Conservation (phyloP, 306 rosid genomes). For the Pachyrhizus erosus region DNA sequence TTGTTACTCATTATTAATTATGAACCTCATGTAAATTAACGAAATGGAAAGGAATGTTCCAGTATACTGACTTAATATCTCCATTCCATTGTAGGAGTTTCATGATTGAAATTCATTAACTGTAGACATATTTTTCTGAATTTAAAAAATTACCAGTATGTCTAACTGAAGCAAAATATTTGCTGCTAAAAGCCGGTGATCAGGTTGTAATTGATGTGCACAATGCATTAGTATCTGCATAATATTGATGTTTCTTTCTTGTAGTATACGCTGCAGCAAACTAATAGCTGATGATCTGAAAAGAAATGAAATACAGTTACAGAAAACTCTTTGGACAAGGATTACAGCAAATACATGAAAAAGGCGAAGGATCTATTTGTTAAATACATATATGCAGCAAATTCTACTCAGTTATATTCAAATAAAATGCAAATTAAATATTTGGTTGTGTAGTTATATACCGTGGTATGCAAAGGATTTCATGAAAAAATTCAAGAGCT, state of each 20-base stretch:
- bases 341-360: slow-evolving; percentile 24
- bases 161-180: slow-evolving; percentile 71
- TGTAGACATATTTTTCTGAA: slow-evolving; percentile 3
- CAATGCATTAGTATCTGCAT: slow-evolving; percentile 65
- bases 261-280: slow-evolving; percentile 65
- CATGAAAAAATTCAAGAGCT: slow-evolving; percentile 77
- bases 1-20: not conserved
- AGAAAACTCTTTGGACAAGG: slow-evolving; percentile 33
- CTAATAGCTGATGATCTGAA: slow-evolving; percentile 68
- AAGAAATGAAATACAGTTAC: not conserved
- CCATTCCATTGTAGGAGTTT: not conserved
- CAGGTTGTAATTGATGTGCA: slow-evolving; percentile 61
- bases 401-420: not conserved
- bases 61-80: not conserved
- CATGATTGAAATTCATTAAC: slow-evolving; percentile 25
- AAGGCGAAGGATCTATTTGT: not conserved
- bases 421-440: slow-evolving; percentile 20
- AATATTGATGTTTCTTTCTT: slow-evolving; percentile 60
- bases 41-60: slow-evolving; percentile 1
- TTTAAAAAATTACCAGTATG: slow-evolving; percentile 55
- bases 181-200: slow-evolving; percentile 77
- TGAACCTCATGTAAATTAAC: slow-evolving; percentile 15
- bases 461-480: slow-evolving; percentile 78
- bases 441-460: slow-evolving; percentile 44
- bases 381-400: slow-evolving; percentile 13